Conservation (phyloP, 2,329 filamentous ascomycete species). For the Stylonectria norvegica region DNA sequence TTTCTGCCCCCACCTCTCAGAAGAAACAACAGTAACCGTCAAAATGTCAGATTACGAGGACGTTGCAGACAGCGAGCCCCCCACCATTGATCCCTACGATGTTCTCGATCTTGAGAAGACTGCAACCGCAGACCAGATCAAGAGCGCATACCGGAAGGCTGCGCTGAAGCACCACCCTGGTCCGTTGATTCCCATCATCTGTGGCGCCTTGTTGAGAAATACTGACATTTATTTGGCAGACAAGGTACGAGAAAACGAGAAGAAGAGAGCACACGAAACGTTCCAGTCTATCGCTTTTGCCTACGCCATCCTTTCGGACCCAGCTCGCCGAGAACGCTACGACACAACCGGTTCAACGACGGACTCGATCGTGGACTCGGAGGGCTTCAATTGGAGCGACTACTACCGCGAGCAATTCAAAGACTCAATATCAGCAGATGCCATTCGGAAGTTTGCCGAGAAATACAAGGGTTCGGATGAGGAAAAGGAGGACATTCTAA, state of each 20-base stretch:
- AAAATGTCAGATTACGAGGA: constrained; percentile 52
- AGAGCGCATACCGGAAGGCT: constrained; percentile 85
- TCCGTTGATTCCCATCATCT: constrained; percentile 39
- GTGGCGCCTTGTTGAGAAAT: background rate
- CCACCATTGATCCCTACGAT: constrained; percentile 71
- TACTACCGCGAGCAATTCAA: constrained; percentile 85
- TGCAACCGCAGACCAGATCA: constrained; percentile 77
- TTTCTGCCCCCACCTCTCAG: too few relatives aligned
- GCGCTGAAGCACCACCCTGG: constrained; percentile 85
- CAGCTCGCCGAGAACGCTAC: constrained; percentile 76
- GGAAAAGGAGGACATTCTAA: constrained; percentile 73
- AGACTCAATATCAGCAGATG: constrained; percentile 69
- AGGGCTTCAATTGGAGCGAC: constrained; percentile 84
- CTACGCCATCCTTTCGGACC: constrained; percentile 87
- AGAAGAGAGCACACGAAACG: constrained; percentile 68
- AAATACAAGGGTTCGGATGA: constrained; percentile 85
- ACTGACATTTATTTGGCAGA: constrained; percentile 48
- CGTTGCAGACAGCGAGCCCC: constrained; percentile 54
- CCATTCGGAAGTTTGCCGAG: constrained; percentile 70
- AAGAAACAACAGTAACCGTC: constrained; percentile 10
- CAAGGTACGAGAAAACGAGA: constrained; percentile 68
- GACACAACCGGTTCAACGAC: constrained; percentile 86
- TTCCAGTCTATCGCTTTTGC: constrained; percentile 94
- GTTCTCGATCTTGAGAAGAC: constrained; percentile 68
- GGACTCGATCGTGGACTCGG: constrained; percentile 72